Base-by-base conservation (phyloP, 345 rosid genomes). In the Salix purpurea region DNA sequence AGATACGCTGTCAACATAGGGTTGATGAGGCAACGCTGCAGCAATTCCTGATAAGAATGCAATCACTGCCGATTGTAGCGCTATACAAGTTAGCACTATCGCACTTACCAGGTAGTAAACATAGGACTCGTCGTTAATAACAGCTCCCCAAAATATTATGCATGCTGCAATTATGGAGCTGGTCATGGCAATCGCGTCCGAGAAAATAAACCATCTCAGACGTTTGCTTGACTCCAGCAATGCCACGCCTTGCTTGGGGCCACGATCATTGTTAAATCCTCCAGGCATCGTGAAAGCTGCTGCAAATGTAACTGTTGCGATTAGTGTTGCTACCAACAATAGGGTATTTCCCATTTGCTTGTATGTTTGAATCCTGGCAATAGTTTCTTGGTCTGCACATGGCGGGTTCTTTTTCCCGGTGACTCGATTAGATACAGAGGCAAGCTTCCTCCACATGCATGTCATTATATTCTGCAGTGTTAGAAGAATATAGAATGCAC, bases 121-220 rank as follows among this genome's bases (percentile, higher is more conserved):
- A 67, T 67, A 67, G 26, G 44, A 67, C 44, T 18, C 70, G 2
- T 67, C 42, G 18, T 39, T 67, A 39, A n/a, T 36, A 16, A 67
- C 13, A 34, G 24, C 70, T 34, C 70, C 70, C 70, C 46, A 67
- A 21, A 67, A 67, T 34, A 34, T 34, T 21, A 67, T 9, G 70
- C 70, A 67, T 0, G 70, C 70, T 67, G 70, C 70, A 21, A n/a
- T n/a, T 67, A 67, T 19, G 23, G 70, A 67, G 70, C 70, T 30
- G 40, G 44, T 21, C 70, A 67, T 67, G 70, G 70, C 70, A 67
- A 67, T 67, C 6, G 42, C 37, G 46, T 67, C 70, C 6, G 70
- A 13, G 44, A 34, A 34, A 67, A 67, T 21, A 12, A 67, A 67
- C 39, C 39, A 67, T 67, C 14, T 67, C 46, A 67, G 21, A 21